Evolutionary conservation across 176 grass and related monocot genomes (phyloP).

Genomic region (Ensete glaucum): DNA sequence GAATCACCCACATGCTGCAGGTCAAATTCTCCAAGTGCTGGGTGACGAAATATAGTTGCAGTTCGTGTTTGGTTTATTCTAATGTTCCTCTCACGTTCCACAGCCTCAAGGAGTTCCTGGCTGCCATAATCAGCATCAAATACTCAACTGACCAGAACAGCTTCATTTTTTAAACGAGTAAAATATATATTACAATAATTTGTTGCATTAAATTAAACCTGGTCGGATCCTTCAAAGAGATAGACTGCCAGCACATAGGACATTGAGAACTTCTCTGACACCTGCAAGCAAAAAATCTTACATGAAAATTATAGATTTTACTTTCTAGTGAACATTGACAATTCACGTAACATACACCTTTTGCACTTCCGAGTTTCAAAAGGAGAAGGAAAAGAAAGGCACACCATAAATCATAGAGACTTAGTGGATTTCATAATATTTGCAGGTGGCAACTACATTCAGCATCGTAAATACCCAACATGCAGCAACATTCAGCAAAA

Average conservation of each 20-base stretch:
- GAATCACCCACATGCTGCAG: slow-evolving; percentile 63
- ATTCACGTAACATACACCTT: not conserved
- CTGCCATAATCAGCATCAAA: slow-evolving; percentile 29
- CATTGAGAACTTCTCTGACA: slow-evolving; percentile 97
- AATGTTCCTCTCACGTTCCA: slow-evolving; percentile 59
- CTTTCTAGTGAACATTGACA: not conserved
- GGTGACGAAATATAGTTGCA: slow-evolving; percentile 62
- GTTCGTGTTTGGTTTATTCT: slow-evolving; percentile 53
- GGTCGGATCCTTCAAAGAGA: slow-evolving; percentile 81
- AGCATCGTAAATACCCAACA: not conserved
- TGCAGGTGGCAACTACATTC: not conserved
- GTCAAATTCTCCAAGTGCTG: slow-evolving; percentile 73
- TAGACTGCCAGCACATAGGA: slow-evolving; percentile 91
- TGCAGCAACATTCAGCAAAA: not conserved
- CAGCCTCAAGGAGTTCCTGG: slow-evolving; percentile 68
- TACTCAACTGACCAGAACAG: too few species aligned
- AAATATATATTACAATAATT: not conserved
- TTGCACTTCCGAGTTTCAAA: not conserved
- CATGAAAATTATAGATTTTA: not conserved
- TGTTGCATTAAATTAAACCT: slow-evolving; percentile 29
- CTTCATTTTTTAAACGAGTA: not conserved
- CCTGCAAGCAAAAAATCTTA: slow-evolving; percentile 32
- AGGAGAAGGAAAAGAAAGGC: not conserved
- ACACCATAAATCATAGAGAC: not conserved
- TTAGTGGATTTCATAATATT: not conserved